Base-by-base conservation (phyloP, 768 basidiomycete genomes). In the Cystobasidium onofrii region DNA sequence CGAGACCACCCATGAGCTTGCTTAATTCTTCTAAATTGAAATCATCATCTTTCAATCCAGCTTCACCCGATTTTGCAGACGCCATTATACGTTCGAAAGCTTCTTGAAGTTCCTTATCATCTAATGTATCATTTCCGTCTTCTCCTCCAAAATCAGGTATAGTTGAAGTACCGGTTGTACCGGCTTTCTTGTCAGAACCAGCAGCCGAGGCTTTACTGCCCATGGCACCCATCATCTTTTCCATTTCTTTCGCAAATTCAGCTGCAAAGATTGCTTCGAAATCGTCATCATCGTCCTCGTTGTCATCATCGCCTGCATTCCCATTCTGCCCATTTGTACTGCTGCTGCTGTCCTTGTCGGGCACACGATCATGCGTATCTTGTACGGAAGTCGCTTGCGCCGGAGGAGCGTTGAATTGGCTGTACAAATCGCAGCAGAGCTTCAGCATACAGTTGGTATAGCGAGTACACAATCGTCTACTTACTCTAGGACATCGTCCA, bases 241-340 rank as follows among this genome's bases (percentile, higher is more conserved):
- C 72, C 76, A 78, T 75, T 20, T 76, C 75, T 27, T 70, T 61
- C 0, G 71, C 65, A 3, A 77, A 64, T 10, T 73, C 66, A 15
- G 76, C 73, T 36, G 75, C 74, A 54, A 76, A 67, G 10, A 75
- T 55, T 1, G 73, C 41, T 43, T 75, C 65, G 73, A 79, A 75
- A 46, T 77, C 74, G 34, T 77, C 76, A 46, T 78, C 70, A 20
- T 77, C 74, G 18, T 76, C 75, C 66, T 77, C 76, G 55, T 76
- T 70, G 55, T 76, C 78, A 43, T 75, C 74, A 52, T 55, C 34
- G 34, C 34, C n/a, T n/a, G n/a, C 52, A 18, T 55, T 33, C 9
- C 55, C 69, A 33, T 27, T 31, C 6, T 60, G 25, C 10, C 29
- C 46, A 23, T 36, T 64, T 20, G 63, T 6, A 15, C 6, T 43